Evolutionary conservation across 139 green algal genomes (phyloP).

Genomic region (Spirogloea muscicola): DNA sequence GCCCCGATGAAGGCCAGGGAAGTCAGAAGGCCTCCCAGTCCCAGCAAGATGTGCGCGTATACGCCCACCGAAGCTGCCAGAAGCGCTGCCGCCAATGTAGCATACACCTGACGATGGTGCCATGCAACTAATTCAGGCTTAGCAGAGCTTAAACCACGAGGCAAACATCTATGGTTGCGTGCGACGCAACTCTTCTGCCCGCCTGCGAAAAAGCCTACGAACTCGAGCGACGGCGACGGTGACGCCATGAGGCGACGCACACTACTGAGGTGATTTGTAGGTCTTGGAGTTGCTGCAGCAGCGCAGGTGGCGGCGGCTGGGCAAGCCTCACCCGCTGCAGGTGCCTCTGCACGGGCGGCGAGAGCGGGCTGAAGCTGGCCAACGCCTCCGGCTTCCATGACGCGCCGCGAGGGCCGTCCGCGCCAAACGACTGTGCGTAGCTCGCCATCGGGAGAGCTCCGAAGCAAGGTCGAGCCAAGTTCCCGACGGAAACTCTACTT

Average conservation of each 20-base stretch:
- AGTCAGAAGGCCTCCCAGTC: constrained; percentile 30
- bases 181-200: background rate
- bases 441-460: too few species aligned
- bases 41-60: constrained; percentile 42
- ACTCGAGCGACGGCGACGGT: too few species aligned
- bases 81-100: constrained; percentile 19
- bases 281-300: background rate
- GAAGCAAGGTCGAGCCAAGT: too few species aligned
- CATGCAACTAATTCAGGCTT: too few species aligned
- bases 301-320: background rate
- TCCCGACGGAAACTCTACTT: too few species aligned
- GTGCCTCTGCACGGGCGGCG: constrained; percentile 26
- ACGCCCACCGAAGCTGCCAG: constrained; percentile 28
- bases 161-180: too few species aligned
- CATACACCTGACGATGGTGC: constrained; percentile 48
- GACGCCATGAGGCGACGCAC: too few species aligned
- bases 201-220: too few species aligned
- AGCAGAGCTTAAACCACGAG: too few species aligned
- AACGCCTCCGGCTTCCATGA: constrained; percentile 16
- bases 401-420: too few species aligned
- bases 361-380: constrained; percentile 20
- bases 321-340: constrained; percentile 13
- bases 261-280: too few species aligned
- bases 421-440: too few species aligned
- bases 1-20: constrained; percentile 27